Evolutionary conservation across 352 stramenopile genomes (phyloP).

Genomic region (Phytophthora sansomeana): DNA sequence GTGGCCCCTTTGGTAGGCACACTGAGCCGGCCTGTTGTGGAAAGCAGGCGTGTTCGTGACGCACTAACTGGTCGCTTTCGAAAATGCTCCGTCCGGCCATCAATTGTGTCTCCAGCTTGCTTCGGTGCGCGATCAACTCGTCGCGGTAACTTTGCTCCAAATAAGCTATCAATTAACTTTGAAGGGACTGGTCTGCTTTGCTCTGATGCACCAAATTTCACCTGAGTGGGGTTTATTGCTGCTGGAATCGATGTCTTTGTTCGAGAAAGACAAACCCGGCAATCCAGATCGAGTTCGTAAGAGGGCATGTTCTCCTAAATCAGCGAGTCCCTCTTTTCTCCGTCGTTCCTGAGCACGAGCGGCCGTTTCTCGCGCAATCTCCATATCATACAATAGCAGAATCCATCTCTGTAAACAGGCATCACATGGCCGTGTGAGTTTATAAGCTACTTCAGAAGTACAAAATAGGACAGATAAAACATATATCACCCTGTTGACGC

Average conservation of each 20-base stretch:
- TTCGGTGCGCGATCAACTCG: conserved; percentile 15
- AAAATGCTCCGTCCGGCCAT: conserved; percentile 3
- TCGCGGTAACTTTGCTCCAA: conserved; percentile 50
- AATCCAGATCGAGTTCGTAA: conserved; percentile 56
- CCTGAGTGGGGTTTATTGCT: conserved; percentile 15
- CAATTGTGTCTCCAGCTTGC: conserved; percentile 11
- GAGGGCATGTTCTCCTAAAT: conserved; percentile 50
- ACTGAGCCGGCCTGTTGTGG: conserved; percentile 11
- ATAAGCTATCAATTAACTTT: conserved; percentile 80
- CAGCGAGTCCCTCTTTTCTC: conserved; percentile 50
- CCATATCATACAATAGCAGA: conserved; percentile 83
- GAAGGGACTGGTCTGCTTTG: conserved; percentile 56
- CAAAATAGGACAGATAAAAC: neutral
- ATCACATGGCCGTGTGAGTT: neutral
- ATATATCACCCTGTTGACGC: conserved; percentile 63
- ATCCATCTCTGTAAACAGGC: conserved; percentile 63
- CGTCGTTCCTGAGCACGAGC: conserved; percentile 42
- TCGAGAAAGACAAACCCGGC: conserved; percentile 6
- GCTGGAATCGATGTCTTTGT: conserved; percentile 11
- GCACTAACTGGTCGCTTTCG: conserved; percentile 19
- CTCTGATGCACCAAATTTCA: conserved; percentile 11
- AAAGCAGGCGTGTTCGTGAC: conserved; percentile 14
- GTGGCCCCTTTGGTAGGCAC: conserved; percentile 16
- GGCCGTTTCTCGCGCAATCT: conserved; percentile 76
- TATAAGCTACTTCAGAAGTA: neutral